Base-by-base conservation (phyloP, 305 asterid genomes). In the Fraxinus floribunda region DNA sequence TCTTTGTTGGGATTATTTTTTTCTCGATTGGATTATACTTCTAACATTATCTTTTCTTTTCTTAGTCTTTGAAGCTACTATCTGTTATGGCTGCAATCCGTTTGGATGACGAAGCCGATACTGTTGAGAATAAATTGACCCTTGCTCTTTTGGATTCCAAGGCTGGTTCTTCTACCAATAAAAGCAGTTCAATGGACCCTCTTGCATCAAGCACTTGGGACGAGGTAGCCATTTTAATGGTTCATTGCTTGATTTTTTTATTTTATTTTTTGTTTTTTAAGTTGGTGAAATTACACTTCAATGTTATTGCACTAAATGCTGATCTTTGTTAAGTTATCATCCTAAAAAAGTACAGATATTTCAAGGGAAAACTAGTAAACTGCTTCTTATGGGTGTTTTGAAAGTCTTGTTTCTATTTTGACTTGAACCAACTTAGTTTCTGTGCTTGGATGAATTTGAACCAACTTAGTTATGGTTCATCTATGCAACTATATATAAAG, bases 121-220 rank as follows among this genome's bases (percentile, higher is more conserved):
- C 86, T 80, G 91, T 94, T 81, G 97, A 91, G 82, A 93, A 93
- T 75, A 91, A 95, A n/a, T 88, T 97, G 86, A n/a, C 94, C 82
- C 92, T 93, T 86, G 95, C 98, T 83, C 90, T 96, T 46, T 84
- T 94, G 83, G 97, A 92, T 82, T 88, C 94, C 76, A 90, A 89
- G 80, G 76, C 89, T 79, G 90, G 91, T 35, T 85, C 16, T 41
- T 1, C 92, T 60, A 76, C 93, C 79, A 87, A 87, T 79, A 89
- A 89, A 86, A 85, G 93, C 89, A 78, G 86, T 79, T 83, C 93
- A 74, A 78, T 81, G 84, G 99, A 94, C 83, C 96, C 95, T 86
- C 96, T 97, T 80, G 98, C 99, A 76, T 93, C 99, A 39, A 97
- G 97, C 90, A 91, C 91, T 81, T 97, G 99, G 99, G 94, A 93